These are phyloP conservation scores for Candida pini DNA, from an alignment of 805 yeast species.

Conservation along the genomic window DNA sequence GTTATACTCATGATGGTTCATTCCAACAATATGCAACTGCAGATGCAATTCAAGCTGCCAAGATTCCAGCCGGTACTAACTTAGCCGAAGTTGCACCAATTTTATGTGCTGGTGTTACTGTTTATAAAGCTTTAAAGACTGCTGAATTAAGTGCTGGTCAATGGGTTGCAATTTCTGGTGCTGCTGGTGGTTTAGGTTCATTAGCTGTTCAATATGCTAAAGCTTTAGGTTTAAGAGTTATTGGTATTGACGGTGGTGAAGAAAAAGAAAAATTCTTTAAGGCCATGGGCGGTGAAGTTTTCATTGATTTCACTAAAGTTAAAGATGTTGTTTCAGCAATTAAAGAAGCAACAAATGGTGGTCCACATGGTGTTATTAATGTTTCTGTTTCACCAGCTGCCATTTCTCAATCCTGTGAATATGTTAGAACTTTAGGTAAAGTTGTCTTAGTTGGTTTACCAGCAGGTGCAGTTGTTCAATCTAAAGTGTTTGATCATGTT, in stretches of 20 bases:
- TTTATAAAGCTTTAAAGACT: slow-evolving; percentile 48
- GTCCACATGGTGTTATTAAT: slow-evolving; percentile 48
- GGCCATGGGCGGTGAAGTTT: slow-evolving; percentile 41
- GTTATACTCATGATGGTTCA: slow-evolving; percentile 67
- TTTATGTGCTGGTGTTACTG: slow-evolving; percentile 50
- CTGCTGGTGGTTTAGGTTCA: slow-evolving; percentile 49
- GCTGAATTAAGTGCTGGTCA: slow-evolving; percentile 42
- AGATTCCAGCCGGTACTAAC: slow-evolving; percentile 40
- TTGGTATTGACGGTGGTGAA: slow-evolving; percentile 45
- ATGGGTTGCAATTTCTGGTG: slow-evolving; percentile 49
- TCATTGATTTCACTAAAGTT: slow-evolving; percentile 36
- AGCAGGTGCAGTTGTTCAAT: slow-evolving; percentile 48
- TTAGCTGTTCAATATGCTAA: slow-evolving; percentile 45
- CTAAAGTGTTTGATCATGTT: slow-evolving; percentile 50
- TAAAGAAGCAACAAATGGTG: slow-evolving; percentile 40
- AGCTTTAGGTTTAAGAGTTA: slow-evolving; percentile 43
- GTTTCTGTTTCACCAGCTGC: slow-evolving; percentile 48
- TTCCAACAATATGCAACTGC: slow-evolving; percentile 52
- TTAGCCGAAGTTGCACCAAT: slow-evolving; percentile 44
- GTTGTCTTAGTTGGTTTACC: slow-evolving; percentile 61
- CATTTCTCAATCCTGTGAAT: slow-evolving; percentile 37
- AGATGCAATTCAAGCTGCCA: slow-evolving; percentile 47
- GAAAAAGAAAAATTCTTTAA: slow-evolving; percentile 37
- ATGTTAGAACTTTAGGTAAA: slow-evolving; percentile 48
- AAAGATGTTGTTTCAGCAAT: slow-evolving; percentile 35